Evolutionary conservation across 371 early-diverging fungal genomes (phyloP).

Genomic region (Rhizopus delemar): DNA sequence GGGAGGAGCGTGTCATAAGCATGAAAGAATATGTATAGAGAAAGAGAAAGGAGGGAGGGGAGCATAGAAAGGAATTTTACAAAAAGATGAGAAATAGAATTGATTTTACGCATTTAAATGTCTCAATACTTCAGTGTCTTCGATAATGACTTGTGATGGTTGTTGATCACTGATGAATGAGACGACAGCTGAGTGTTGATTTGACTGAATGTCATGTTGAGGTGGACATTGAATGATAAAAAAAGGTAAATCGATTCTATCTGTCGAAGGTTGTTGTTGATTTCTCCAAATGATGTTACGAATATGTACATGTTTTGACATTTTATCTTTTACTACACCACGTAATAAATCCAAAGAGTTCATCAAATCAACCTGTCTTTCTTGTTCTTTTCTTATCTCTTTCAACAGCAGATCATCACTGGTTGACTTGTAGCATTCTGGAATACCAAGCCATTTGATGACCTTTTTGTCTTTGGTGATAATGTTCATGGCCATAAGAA

Average conservation of each 20-base stretch:
- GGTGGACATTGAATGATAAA: slow-evolving; percentile 13
- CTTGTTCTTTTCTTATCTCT: slow-evolving; percentile 23
- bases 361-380: slow-evolving; percentile 14
- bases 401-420: slow-evolving; percentile 6
- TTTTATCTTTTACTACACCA: slow-evolving; percentile 14
- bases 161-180: not conserved
- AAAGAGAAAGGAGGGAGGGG: too few relatives aligned
- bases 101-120: not conserved
- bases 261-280: slow-evolving; percentile 3
- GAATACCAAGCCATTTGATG: slow-evolving; percentile 70
- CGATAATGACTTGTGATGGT: not conserved
- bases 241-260: slow-evolving; percentile 16
- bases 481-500: slow-evolving; percentile 73
- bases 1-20: too few relatives aligned
- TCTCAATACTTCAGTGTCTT: not conserved
- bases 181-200: not conserved
- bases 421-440: slow-evolving; percentile 23
- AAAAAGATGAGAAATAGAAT: too few relatives aligned
- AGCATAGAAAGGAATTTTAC: too few relatives aligned
- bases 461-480: slow-evolving; percentile 71
- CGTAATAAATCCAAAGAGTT: slow-evolving; percentile 12
- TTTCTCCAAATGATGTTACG: slow-evolving; percentile 22
- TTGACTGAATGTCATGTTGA: not conserved
- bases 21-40: too few relatives aligned
- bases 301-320: slow-evolving; percentile 20